Percentiles rank a stretch among this genome's conserved stretches.
These are phyloP conservation scores for Phylloporus sp. DNA, from an alignment of 768 basidiomycete genomes.

Conservation along the genomic window DNA sequence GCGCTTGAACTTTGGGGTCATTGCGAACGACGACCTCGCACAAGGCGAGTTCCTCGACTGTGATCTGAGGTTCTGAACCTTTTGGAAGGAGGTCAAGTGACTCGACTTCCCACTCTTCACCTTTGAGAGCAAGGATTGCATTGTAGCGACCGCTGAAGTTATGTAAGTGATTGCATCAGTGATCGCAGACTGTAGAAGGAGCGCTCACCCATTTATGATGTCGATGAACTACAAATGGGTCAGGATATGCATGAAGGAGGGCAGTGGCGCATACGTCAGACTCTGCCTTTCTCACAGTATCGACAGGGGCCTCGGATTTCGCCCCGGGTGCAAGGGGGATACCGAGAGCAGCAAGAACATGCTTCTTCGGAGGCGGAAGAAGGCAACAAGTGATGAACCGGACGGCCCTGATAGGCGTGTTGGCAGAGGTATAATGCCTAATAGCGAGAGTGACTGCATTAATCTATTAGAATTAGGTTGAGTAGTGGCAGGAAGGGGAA, in stretches of 20 bases:
- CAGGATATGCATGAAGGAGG: not conserved
- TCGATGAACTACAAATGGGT: conserved; percentile 61
- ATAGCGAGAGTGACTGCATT: conserved; percentile 57
- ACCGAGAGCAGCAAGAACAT: conserved; percentile 73
- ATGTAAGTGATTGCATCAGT: conserved; percentile 20
- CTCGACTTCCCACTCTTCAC: conserved; percentile 59
- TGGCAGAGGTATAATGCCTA: conserved; percentile 50
- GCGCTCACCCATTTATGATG: conserved; percentile 60
- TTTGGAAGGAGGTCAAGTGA: conserved; percentile 56
- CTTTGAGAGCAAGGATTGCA: conserved; percentile 46
- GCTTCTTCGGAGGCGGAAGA: conserved; percentile 69
- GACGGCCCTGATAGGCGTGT: conserved; percentile 58
- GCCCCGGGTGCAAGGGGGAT: conserved; percentile 64
- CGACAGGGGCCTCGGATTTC: conserved; percentile 45
- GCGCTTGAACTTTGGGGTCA: conserved; percentile 59
- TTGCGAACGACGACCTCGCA: conserved; percentile 71
- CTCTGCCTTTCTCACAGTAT: conserved; percentile 69
- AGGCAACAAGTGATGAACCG: conserved; percentile 69
- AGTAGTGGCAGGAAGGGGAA: conserved; percentile 6
- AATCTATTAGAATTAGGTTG: conserved; percentile 44
- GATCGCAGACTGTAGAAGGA: not conserved
- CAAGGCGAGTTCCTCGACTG: conserved; percentile 73
- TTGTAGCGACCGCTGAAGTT: conserved; percentile 52
- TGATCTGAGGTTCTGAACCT: conserved; percentile 75
- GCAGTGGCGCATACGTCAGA: conserved; percentile 55